Base-by-base conservation (phyloP, 169 alveolate species). In the Eimeria tenella region DNA sequence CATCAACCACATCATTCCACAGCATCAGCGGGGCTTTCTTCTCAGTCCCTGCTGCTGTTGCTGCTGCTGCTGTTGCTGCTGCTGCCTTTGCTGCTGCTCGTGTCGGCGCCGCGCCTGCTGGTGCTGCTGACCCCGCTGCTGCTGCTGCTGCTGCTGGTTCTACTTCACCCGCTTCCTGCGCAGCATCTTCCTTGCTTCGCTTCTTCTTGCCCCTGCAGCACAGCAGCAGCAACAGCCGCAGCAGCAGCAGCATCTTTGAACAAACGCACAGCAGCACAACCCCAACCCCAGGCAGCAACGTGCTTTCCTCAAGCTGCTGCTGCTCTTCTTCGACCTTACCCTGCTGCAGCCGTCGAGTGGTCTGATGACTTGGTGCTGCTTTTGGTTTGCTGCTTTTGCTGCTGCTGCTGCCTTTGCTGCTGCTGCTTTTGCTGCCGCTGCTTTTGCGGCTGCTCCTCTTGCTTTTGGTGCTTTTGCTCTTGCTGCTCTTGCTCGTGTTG, bases 141-240 rank as follows among this genome's bases (percentile, higher is more conserved):
- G 21, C 73, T 17, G 73, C n/a, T 7, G 11, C n/a, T 4, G 77
- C 49, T 10, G 77, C n/a, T 11, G 73, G n/a, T 6, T 25, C 52
- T 5, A 4, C 50, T 7, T n/a, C 81, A 19, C 52, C 81, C 31
- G 49, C 81, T 71, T n/a, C 81, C 84, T 7, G 19, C 55, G 58
- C 6, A 5, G 13, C 31, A 42, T 3, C 58, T 5, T 7, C 21
- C 31, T 25, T 25, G n/a, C 60, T 25, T 3, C 84, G n/a, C 31
- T 21, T 9, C 58, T 52, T 25, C 50, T 5, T 52, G 84, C 84
- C 19, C 9, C 84, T 31, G 25, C 84, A 25, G 13, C 25, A 25
- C 7, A 7, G n/a, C 84, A 74, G 84, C 84, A 74, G 58, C 84
- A 74, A n/a, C 56, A 31, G 84, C 56, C n/a, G 84, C 84, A 74